Evolutionary conservation across 1,284 basidiomycete species (phyloP).

Genomic region (Flammula alnicola): DNA sequence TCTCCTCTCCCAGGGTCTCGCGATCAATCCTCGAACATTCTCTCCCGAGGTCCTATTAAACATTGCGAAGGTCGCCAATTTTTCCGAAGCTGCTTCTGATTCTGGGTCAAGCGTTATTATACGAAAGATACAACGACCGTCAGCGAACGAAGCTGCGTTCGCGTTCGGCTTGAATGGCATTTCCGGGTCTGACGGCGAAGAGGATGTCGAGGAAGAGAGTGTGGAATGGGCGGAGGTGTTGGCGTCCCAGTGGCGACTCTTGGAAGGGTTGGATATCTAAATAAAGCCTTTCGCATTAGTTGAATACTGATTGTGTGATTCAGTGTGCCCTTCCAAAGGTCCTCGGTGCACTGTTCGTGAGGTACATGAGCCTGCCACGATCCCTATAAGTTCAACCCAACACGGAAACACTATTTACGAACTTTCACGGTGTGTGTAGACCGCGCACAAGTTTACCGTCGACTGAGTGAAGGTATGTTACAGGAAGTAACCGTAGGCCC

Average conservation of each 20-base stretch:
- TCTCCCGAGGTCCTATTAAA: slow-evolving; percentile 6
- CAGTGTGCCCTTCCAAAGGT: no score
- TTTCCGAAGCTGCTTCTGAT: background rate
- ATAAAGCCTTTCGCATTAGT: no score
- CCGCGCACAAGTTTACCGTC: no score
- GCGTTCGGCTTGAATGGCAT: slow-evolving; percentile 1
- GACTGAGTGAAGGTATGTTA: no score
- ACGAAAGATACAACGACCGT: background rate
- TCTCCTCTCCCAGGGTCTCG: background rate
- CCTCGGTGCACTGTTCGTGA: no score
- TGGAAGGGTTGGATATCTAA: no score
- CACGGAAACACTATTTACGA: no score
- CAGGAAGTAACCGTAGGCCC: no score
- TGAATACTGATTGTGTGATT: no score
- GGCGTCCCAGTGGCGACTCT: background rate
- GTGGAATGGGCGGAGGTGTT: background rate
- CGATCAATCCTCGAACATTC: slow-evolving; percentile 10
- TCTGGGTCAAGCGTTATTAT: background rate
- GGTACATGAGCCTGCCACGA: no score
- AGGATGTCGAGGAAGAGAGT: slow-evolving; percentile 2
- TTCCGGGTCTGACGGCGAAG: background rate
- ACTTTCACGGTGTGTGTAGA: no score
- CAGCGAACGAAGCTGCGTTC: background rate
- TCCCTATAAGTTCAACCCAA: no score
- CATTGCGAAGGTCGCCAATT: background rate